Conservation (phyloP, 192 early-diverging fungal species). For the Backusella tuberculispora region DNA sequence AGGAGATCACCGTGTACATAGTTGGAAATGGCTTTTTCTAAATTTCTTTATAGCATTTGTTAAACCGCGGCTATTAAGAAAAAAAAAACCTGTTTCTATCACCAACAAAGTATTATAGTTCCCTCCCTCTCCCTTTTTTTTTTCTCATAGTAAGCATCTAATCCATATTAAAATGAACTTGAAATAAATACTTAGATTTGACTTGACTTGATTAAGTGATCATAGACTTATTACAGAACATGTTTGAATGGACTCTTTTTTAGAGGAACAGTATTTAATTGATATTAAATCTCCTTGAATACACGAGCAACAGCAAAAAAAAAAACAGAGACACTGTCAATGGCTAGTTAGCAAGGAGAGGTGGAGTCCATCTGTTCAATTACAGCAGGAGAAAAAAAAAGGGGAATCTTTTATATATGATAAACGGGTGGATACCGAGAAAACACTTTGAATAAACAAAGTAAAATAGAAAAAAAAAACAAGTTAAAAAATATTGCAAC, state of each 20-base stretch:
- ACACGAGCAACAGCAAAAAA: not conserved
- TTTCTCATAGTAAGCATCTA: not conserved
- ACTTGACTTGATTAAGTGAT: no score
- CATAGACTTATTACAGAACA: no score
- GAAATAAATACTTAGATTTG: not conserved
- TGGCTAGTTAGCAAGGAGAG: not conserved
- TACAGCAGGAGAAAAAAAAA: constrained; percentile 7
- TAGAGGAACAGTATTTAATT: not conserved
- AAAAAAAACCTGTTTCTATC: constrained; percentile 8
- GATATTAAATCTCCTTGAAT: constrained; percentile 7
- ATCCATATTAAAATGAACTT: not conserved
- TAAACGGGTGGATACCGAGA: not conserved
- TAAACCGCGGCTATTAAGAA: not conserved
- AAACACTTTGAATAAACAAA: not conserved
- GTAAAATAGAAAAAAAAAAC: not conserved
- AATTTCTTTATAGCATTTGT: not conserved
- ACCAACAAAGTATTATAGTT: not conserved
- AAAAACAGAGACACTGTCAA: not conserved
- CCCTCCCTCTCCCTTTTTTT: not conserved
- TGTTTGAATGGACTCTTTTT: not conserved
- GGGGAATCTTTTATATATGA: not conserved
- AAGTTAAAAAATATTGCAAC: not conserved
- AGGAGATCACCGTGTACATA: not conserved
- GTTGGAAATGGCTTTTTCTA: not conserved
- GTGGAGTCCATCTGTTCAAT: not conserved